Conservation (phyloP, 352 stramenopile genomes). For the Globisporangium megalacanthum region DNA sequence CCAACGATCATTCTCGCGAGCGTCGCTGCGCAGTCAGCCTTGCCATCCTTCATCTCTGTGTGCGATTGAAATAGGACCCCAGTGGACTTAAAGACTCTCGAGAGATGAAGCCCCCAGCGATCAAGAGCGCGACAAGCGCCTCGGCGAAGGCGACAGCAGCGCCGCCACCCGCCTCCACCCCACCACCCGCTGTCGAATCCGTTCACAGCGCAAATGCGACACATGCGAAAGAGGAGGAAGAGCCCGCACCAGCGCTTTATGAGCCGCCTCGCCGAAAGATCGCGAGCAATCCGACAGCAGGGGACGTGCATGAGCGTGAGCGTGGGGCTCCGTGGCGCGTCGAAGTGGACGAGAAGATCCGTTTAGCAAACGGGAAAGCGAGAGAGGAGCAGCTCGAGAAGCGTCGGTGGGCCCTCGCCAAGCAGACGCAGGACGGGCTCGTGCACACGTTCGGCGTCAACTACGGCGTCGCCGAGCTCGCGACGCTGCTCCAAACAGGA, state of each 20-base stretch:
- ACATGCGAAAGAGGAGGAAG: no score
- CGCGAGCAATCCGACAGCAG: conserved; percentile 47
- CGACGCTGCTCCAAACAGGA: conserved; percentile 54
- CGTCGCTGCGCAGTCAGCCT: not conserved
- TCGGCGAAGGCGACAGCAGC: not conserved
- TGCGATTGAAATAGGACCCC: not conserved
- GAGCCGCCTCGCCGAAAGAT: conserved; percentile 30
- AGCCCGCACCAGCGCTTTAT: not conserved
- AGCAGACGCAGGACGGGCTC: conserved; percentile 65
- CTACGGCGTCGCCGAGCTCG: conserved; percentile 61
- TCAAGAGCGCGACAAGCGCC: not conserved
- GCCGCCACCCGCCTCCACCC: not conserved
- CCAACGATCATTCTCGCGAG: conserved; percentile 1
- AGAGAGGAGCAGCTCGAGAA: conserved; percentile 63
- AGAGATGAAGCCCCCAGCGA: conserved; percentile 5
- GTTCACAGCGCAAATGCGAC: not conserved
- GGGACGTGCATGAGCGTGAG: conserved; percentile 60
- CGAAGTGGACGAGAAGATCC: conserved; percentile 33
- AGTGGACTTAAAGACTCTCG: no score
- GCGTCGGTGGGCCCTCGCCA: conserved; percentile 62
- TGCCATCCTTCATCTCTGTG: not conserved
- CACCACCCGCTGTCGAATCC: not conserved
- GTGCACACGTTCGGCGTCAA: conserved; percentile 70
- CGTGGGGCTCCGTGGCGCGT: conserved; percentile 44
- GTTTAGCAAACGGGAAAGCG: conserved; percentile 31